These are phyloP conservation scores for Pittosporum tobira DNA, from an alignment of 129 eudicot species.

Conservation along the genomic window DNA sequence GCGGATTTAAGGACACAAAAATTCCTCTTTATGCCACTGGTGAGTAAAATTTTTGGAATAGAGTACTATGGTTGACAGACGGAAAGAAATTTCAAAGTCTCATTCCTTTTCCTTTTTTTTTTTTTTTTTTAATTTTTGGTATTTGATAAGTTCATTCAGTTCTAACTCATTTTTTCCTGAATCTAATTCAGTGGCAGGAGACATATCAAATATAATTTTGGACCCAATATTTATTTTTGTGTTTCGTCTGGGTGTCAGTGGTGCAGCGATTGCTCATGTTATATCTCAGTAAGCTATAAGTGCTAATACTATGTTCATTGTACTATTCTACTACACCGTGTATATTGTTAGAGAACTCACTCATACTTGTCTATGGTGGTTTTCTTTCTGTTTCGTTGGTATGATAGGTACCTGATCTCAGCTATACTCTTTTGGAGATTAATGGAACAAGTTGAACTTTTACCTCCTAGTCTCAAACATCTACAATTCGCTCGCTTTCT, in stretches of 20 bases:
- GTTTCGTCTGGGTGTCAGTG: conserved; percentile 51
- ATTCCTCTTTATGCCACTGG: conserved; percentile 72
- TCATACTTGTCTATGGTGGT: background rate
- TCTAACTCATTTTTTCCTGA: conserved; percentile 2
- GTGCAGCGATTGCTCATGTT: conserved; percentile 67
- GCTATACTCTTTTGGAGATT: conserved; percentile 42
- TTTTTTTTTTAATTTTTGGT: too few relatives aligned
- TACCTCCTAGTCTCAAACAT: conserved; percentile 43
- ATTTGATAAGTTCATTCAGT: background rate
- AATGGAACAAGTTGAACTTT: conserved; percentile 30
- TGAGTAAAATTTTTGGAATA: conserved; percentile 10
- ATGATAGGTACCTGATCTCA: conserved; percentile 41
- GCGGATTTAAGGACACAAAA: conserved; percentile 80
- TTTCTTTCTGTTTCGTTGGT: conserved; percentile 7
- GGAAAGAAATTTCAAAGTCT: background rate
- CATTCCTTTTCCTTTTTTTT: too few relatives aligned
- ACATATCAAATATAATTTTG: conserved; percentile 55
- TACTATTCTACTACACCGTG: background rate
- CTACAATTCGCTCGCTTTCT: conserved; percentile 47
- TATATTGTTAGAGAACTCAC: background rate
- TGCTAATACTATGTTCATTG: background rate
- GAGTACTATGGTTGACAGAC: background rate
- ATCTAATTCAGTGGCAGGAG: conserved; percentile 56
- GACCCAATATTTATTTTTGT: conserved; percentile 59
- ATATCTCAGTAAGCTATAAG: conserved; percentile 47